Conservation (phyloP, 306 rosid species). For the Canavalia gladiata region DNA sequence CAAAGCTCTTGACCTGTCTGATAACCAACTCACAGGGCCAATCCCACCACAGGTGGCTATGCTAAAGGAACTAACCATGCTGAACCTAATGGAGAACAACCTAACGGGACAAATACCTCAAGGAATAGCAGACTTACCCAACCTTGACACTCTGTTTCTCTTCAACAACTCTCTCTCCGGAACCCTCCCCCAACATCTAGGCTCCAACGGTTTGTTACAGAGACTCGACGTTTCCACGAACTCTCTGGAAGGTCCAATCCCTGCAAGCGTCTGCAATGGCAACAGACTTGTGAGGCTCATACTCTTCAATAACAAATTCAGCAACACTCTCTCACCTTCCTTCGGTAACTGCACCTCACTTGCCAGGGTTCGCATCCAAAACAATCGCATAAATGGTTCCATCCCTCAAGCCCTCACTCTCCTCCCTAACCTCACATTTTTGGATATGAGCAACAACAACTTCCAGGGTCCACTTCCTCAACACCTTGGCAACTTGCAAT, state of each 20-base stretch:
- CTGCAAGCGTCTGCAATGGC: conserved; percentile 67
- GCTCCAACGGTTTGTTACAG: conserved; percentile 61
- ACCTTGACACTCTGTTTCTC: conserved; percentile 61
- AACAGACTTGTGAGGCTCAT: conserved; percentile 68
- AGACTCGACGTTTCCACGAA: conserved; percentile 81
- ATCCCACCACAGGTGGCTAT: conserved; percentile 63
- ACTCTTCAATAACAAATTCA: conserved; percentile 69
- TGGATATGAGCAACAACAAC: conserved; percentile 81
- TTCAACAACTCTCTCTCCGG: conserved; percentile 88
- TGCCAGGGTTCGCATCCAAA: conserved; percentile 71
- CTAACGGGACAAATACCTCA: conserved; percentile 77
- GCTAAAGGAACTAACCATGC: conserved; percentile 53
- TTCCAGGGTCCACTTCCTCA: conserved; percentile 73
- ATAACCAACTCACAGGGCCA: conserved; percentile 74
- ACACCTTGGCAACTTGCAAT: conserved; percentile 67
- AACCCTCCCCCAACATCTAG: conserved; percentile 71
- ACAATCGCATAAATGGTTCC: conserved; percentile 74
- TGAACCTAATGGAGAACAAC: conserved; percentile 72
- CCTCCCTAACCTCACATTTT: conserved; percentile 68
- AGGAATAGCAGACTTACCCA: conserved; percentile 72
- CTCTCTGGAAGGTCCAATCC: conserved; percentile 81
- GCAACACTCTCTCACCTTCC: conserved; percentile 55
- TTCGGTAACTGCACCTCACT: conserved; percentile 69
- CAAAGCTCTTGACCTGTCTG: conserved; percentile 74
- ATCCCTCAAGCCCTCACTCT: conserved; percentile 71